Percentiles rank a stretch among this genome's conserved stretches.
Evolutionary conservation across 371 early-diverging fungal genomes (phyloP).

Genomic region (Apophysomyces elegans): DNA sequence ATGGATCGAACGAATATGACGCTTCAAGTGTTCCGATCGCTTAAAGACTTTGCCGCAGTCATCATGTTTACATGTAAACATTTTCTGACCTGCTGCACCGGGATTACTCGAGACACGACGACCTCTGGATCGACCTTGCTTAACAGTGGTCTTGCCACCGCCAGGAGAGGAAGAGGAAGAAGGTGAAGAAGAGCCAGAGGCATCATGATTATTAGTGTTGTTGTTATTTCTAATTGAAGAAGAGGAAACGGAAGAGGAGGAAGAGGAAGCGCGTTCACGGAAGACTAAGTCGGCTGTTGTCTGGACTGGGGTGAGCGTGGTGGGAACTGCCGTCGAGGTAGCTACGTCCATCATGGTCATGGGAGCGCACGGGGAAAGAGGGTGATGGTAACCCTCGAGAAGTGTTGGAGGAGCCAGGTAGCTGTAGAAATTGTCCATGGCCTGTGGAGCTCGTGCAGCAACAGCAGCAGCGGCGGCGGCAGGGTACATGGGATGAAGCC

Average conservation of each 20-base stretch:
- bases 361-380: slow-evolving; percentile 9
- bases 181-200: not conserved
- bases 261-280: slow-evolving; percentile 15
- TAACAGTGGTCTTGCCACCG: slow-evolving; percentile 9
- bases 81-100: slow-evolving; percentile 35
- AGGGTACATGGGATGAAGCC: slow-evolving; percentile 4
- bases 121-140: slow-evolving; percentile 48
- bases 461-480: too few relatives aligned
- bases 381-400: slow-evolving; percentile 1
- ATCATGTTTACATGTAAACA: slow-evolving; percentile 53
- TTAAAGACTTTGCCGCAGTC: slow-evolving; percentile 81
- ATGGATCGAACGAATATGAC: slow-evolving; percentile 72
- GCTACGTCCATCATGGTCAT: slow-evolving; percentile 25
- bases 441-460: not conserved
- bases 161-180: slow-evolving; percentile 2
- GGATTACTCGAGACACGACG: slow-evolving; percentile 50
- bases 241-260: slow-evolving; percentile 1
- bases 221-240: not conserved
- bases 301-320: slow-evolving; percentile 18
- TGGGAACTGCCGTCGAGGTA: slow-evolving; percentile 35
- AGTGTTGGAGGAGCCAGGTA: not conserved
- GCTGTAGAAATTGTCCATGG: not conserved
- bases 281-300: not conserved
- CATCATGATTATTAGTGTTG: not conserved
- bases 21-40: slow-evolving; percentile 81